A percentile compares a stretch with the other conserved stretches of the same genome.
phyloP scores from a whole-genome alignment of 2,329 filamentous ascomycete genomes.

The Tolypocladium sp. region DNA sequence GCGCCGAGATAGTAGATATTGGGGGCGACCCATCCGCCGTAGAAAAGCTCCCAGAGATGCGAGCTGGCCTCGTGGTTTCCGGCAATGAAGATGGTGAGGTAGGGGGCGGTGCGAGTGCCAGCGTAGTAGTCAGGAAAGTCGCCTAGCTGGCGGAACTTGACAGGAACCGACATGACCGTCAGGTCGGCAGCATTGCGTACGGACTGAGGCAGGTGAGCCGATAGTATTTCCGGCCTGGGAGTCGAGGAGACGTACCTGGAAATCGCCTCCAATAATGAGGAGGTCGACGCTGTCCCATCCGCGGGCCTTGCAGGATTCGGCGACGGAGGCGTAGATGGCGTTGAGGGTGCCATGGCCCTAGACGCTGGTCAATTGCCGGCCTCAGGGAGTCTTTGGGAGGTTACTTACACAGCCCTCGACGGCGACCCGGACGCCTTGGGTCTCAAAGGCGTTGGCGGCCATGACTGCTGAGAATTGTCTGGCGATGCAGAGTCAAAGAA shows the following conservation, averaged over 20 bases:
- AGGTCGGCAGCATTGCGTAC: conserved; percentile 84
- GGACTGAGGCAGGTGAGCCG: conserved; percentile 39
- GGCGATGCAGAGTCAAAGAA: background rate
- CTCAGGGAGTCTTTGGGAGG: background rate
- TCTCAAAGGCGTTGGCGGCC: conserved; percentile 17
- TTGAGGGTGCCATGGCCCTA: conserved; percentile 88
- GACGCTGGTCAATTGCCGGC: conserved; percentile 10
- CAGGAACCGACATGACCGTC: conserved; percentile 79
- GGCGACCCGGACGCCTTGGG: conserved; percentile 60
- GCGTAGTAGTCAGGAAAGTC: conserved; percentile 95
- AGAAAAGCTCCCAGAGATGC: conserved; percentile 85
- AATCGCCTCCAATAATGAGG: conserved; percentile 92
- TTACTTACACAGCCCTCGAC: conserved; percentile 74
- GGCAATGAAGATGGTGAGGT: conserved; percentile 83
- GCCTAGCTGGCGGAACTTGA: conserved; percentile 78
- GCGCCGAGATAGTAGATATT: conserved; percentile 97
- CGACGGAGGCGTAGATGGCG: conserved; percentile 78
- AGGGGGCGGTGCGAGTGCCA: conserved; percentile 67
- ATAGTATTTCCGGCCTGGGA: background rate
- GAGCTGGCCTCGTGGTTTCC: conserved; percentile 94
- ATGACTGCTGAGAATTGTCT: background rate
- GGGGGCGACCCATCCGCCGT: conserved; percentile 92
- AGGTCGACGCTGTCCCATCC: conserved; percentile 78
- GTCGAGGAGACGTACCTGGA: conserved; percentile 52
- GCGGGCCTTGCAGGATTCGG: conserved; percentile 57